Evolutionary conservation across 495 filamentous ascomycete species (phyloP).

Genomic region (Aspergillus kassunensis): DNA sequence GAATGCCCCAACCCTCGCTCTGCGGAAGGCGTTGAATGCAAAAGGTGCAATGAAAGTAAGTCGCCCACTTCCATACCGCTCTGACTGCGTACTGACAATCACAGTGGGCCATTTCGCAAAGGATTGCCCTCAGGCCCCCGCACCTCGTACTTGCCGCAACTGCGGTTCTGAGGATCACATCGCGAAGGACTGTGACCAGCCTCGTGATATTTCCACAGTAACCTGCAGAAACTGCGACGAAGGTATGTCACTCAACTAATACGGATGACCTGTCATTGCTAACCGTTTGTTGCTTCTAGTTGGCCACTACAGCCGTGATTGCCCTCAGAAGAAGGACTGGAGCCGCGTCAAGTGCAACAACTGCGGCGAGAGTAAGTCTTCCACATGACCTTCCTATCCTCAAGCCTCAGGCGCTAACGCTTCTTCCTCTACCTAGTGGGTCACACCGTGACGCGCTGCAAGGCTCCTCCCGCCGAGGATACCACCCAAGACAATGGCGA

Average conservation of each 20-base stretch:
- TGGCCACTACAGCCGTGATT: slow-evolving; percentile 71
- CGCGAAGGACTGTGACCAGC: slow-evolving; percentile 52
- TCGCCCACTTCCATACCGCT: too few relatives aligned
- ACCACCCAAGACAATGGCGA: too few relatives aligned
- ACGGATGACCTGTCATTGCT: background rate
- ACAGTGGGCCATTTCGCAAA: slow-evolving; percentile 77
- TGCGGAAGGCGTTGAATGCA: slow-evolving; percentile 73
- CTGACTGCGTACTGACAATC: background rate
- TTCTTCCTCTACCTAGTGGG: slow-evolving; percentile 48
- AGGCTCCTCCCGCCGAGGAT: background rate
- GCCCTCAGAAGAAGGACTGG: slow-evolving; percentile 72
- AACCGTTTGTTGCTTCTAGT: slow-evolving; percentile 16
- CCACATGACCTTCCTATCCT: background rate
- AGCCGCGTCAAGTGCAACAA: slow-evolving; percentile 70
- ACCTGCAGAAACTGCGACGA: slow-evolving; percentile 70
- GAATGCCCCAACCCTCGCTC: slow-evolving; percentile 71
- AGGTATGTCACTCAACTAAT: slow-evolving; percentile 24
- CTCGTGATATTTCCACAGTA: slow-evolving; percentile 44
- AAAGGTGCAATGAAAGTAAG: slow-evolving; percentile 67
- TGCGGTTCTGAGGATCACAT: slow-evolving; percentile 58
- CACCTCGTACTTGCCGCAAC: slow-evolving; percentile 57
- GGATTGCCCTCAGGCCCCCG: slow-evolving; percentile 66
- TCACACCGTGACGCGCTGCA: slow-evolving; percentile 62
- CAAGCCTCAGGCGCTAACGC: background rate
- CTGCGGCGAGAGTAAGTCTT: slow-evolving; percentile 62